A percentile compares a stretch with the other conserved stretches of the same genome.
Conservation (phyloP, 1,284 basidiomycete genomes). For the Moesziomyces parantarcticus region DNA sequence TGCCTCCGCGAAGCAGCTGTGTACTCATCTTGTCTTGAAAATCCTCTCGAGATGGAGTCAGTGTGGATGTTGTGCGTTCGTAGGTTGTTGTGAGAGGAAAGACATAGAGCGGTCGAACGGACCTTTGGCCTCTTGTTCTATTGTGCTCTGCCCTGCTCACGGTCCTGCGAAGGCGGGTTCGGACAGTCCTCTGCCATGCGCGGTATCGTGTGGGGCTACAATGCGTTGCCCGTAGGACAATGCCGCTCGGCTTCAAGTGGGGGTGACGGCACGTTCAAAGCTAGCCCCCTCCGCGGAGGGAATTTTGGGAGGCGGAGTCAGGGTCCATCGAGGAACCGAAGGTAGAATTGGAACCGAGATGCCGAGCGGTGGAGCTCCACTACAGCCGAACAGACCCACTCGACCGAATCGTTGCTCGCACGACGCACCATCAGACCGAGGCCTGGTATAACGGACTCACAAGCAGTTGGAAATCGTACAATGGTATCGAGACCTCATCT, state of each 20-base stretch:
- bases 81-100: not conserved
- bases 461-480: too few relatives aligned
- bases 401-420: not conserved
- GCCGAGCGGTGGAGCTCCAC: not conserved
- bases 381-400: not conserved
- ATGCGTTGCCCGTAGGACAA: too few relatives aligned
- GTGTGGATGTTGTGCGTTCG: not conserved
- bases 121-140: not conserved
- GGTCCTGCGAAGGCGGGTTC: too few relatives aligned
- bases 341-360: not conserved
- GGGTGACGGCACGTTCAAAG: not conserved
- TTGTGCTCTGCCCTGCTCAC: not conserved
- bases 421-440: too few relatives aligned
- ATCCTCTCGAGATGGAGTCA: too few relatives aligned
- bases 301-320: not conserved
- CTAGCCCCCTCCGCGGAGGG: too few relatives aligned
- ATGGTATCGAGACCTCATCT: too few relatives aligned
- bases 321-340: not conserved
- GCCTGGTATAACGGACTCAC: too few relatives aligned
- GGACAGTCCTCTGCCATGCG: too few relatives aligned
- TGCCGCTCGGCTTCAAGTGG: not conserved
- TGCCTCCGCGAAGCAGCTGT: constrained; percentile 6
- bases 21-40: constrained; percentile 6
- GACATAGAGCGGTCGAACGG: not conserved
- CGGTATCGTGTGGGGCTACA: too few relatives aligned